Conservation (phyloP, 106 monocot species). For the Dendrobium catenatum region DNA sequence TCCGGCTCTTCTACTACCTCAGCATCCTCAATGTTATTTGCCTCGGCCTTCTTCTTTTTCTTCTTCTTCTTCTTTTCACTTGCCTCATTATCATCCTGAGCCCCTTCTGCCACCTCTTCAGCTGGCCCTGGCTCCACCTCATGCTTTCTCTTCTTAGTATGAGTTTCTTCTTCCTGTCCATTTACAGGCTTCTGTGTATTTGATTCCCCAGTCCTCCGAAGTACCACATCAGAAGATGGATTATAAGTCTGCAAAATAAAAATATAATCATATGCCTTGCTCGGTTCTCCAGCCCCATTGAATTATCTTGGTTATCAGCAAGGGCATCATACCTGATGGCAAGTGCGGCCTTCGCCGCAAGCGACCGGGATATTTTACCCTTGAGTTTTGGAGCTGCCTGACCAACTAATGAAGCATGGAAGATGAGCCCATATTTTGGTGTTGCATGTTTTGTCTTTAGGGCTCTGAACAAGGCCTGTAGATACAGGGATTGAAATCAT, state of each 20-base stretch:
- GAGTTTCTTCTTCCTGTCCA: slow-evolving; percentile 13
- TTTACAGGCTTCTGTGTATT: slow-evolving; percentile 5
- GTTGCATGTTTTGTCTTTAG: slow-evolving; percentile 93
- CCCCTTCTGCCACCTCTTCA: slow-evolving; percentile 1
- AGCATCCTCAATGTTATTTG: slow-evolving; percentile 7
- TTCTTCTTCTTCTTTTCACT: slow-evolving; percentile 23
- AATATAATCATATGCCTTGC: slow-evolving; percentile 9
- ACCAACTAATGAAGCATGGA: slow-evolving; percentile 85
- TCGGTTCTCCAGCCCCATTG: slow-evolving; percentile 77
- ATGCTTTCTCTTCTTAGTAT: slow-evolving; percentile 34
- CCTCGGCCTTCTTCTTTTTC: slow-evolving; percentile 23
- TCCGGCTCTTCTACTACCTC: slow-evolving; percentile 5
- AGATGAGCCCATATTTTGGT: slow-evolving; percentile 95
- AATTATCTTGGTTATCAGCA: slow-evolving; percentile 62
- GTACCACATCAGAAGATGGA: slow-evolving; percentile 52
- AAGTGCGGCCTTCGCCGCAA: slow-evolving; percentile 82
- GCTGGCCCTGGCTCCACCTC: slow-evolving; percentile 8
- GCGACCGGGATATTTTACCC: slow-evolving; percentile 89
- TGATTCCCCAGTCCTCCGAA: slow-evolving; percentile 9
- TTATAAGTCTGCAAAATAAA: slow-evolving; percentile 47
- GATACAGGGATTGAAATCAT: slow-evolving; percentile 8
- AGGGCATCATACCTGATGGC: slow-evolving; percentile 92
- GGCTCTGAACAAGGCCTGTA: slow-evolving; percentile 88
- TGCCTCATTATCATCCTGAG: slow-evolving; percentile 8
- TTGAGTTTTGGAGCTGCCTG: slow-evolving; percentile 86